Percentiles rank a stretch among this genome's conserved stretches.
Conservation (phyloP, 805 yeast species). For the Candida montana region DNA sequence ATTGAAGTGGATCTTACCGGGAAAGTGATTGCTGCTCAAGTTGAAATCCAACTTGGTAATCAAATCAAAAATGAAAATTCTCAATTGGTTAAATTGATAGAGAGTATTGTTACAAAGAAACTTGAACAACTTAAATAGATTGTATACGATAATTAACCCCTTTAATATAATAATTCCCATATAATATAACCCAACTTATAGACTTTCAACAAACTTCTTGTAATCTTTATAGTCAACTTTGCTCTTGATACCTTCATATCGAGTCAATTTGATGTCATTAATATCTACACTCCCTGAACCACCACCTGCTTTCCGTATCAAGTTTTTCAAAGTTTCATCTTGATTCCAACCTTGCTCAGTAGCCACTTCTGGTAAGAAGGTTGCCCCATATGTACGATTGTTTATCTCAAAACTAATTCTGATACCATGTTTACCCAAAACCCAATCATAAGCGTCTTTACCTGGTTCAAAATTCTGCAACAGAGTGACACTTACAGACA, state of each 20-base stretch:
- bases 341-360: constrained; percentile 80
- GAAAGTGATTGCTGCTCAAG: constrained; percentile 84
- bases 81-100: constrained; percentile 45
- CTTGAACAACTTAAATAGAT: constrained; percentile 16
- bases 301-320: constrained; percentile 70
- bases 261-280: constrained; percentile 38
- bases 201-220: constrained; percentile 11
- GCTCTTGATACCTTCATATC: constrained; percentile 53
- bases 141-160: no score
- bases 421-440: constrained; percentile 77
- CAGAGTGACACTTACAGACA: constrained; percentile 54
- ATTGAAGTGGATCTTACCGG: constrained; percentile 95
- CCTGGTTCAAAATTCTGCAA: constrained; percentile 53
- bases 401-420: constrained; percentile 44
- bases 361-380: constrained; percentile 89
- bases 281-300: constrained; percentile 28
- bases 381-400: constrained; percentile 51
- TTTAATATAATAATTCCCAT: no score
- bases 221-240: constrained; percentile 38
- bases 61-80: constrained; percentile 47
- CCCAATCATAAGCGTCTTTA: constrained; percentile 33
- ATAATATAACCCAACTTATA: background rate
- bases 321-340: constrained; percentile 59
- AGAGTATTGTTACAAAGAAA: constrained; percentile 41
- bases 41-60: constrained; percentile 48